phyloP scores from a whole-genome alignment of 768 basidiomycete species.

The Trichaptum fuscoviolaceum region DNA sequence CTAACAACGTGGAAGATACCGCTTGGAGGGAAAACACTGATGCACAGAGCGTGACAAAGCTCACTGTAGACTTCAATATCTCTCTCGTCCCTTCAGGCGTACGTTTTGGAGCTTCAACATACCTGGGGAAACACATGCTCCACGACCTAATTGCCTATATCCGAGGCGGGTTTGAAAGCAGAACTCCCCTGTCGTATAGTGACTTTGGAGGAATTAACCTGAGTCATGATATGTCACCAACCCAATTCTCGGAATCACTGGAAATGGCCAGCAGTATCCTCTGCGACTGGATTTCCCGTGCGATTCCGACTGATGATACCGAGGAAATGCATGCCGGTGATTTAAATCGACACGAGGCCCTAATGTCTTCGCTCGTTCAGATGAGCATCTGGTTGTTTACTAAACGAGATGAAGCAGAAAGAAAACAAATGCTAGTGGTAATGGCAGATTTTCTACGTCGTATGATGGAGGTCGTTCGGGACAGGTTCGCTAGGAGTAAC shows the following conservation, averaged over 20 bases:
- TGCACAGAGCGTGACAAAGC: conserved; percentile 3
- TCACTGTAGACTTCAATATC: conserved; percentile 46
- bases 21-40: conserved; percentile 10
- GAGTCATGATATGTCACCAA: conserved; percentile 35
- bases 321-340: conserved; percentile 8
- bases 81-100: conserved; percentile 44
- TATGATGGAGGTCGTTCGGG: background rate
- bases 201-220: conserved; percentile 37
- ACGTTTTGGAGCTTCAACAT: conserved; percentile 46
- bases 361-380: background rate
- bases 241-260: conserved; percentile 39
- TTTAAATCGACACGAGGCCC: background rate
- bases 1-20: conserved; percentile 12
- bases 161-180: conserved; percentile 20
- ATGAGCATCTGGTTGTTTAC: background rate
- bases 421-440: background rate
- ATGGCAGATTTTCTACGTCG: background rate
- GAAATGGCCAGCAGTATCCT: conserved; percentile 39
- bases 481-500: background rate
- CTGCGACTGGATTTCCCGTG: conserved; percentile 31
- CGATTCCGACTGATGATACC: conserved; percentile 23
- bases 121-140: conserved; percentile 57
- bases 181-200: conserved; percentile 26
- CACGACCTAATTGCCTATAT: conserved; percentile 46
- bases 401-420: background rate